A percentile compares a stretch with the other conserved stretches of the same genome.
Conservation (phyloP, 2,329 filamentous ascomycete genomes). For the Neofusicoccum ribis region DNA sequence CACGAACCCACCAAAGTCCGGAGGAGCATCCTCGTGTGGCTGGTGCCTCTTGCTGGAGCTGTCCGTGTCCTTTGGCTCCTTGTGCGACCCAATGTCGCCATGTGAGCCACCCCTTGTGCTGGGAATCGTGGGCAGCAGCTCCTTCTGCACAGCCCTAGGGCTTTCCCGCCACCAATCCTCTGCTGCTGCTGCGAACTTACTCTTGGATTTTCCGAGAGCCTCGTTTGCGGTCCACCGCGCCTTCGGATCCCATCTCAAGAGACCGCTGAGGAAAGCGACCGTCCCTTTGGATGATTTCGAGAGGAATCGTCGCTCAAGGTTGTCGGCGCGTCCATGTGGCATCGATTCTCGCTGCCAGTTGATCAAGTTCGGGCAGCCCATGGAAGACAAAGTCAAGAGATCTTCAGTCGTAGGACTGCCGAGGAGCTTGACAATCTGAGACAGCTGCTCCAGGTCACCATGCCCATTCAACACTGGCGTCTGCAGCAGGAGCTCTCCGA, state of each 20-base stretch:
- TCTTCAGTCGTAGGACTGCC: constrained; percentile 29
- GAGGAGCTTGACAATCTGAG: constrained; percentile 34
- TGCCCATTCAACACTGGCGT: constrained; percentile 32
- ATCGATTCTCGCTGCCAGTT: constrained; percentile 25
- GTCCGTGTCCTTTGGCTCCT: background rate
- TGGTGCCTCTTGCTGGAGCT: background rate
- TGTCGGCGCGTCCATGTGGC: constrained; percentile 26
- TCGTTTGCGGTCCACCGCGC: constrained; percentile 28
- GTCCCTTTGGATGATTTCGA: constrained; percentile 28
- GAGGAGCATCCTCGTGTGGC: background rate
- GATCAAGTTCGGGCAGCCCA: constrained; percentile 24
- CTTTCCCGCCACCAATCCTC: constrained; percentile 26
- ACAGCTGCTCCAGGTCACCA: constrained; percentile 34
- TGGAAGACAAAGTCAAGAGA: constrained; percentile 21
- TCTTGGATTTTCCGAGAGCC: constrained; percentile 25
- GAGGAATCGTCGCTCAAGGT: constrained; percentile 32
- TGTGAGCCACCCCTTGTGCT: constrained; percentile 30
- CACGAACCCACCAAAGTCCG: constrained; percentile 15
- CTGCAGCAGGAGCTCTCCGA: constrained; percentile 21
- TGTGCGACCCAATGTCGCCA: constrained; percentile 2
- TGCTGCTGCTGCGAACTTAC: constrained; percentile 20
- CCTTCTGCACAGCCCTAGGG: constrained; percentile 31
- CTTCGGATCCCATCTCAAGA: constrained; percentile 28
- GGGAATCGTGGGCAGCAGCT: constrained; percentile 36
- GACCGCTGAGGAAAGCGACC: constrained; percentile 24